phyloP scores from a whole-genome alignment of 2,329 filamentous ascomycete genomes.

The Ceratocystis eucalypticola region DNA sequence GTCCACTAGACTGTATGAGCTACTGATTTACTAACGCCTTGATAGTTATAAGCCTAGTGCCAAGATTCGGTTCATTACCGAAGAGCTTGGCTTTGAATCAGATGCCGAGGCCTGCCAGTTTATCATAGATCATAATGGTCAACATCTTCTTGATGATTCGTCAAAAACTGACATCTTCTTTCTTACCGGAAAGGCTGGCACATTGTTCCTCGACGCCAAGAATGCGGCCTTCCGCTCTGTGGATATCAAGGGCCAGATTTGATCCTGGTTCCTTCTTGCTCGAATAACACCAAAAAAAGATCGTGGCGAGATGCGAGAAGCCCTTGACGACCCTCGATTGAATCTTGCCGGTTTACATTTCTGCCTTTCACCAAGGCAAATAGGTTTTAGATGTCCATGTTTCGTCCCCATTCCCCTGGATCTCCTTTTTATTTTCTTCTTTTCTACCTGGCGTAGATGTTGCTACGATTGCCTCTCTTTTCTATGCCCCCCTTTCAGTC shows the following conservation, averaged over 20 bases:
- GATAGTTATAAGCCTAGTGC: conserved; percentile 82
- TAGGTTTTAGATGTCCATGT: conserved; percentile 5
- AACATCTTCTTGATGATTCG: conserved; percentile 58
- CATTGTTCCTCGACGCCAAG: conserved; percentile 61
- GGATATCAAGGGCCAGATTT: conserved; percentile 97
- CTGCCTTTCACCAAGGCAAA: background rate
- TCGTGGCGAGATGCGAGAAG: conserved; percentile 1
- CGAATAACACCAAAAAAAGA: background rate
- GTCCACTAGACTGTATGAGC: background rate
- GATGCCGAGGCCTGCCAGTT: conserved; percentile 86
- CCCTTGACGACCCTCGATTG: conserved; percentile 2
- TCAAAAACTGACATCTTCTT: conserved; percentile 42
- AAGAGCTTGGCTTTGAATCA: conserved; percentile 90
- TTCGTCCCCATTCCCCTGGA: background rate
- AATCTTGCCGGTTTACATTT: background rate
- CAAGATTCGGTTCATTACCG: conserved; percentile 79
- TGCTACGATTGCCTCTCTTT: background rate
- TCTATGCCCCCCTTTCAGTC: background rate
- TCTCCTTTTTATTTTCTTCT: background rate
- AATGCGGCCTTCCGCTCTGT: conserved; percentile 66
- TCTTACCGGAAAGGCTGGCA: conserved; percentile 57
- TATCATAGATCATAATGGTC: conserved; percentile 65
- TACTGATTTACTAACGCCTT: conserved; percentile 32
- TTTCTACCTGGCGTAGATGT: conserved; percentile 2
- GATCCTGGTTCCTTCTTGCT: background rate